phyloP scores from a whole-genome alignment of 805 yeast genomes.

The Candida michaelii region DNA sequence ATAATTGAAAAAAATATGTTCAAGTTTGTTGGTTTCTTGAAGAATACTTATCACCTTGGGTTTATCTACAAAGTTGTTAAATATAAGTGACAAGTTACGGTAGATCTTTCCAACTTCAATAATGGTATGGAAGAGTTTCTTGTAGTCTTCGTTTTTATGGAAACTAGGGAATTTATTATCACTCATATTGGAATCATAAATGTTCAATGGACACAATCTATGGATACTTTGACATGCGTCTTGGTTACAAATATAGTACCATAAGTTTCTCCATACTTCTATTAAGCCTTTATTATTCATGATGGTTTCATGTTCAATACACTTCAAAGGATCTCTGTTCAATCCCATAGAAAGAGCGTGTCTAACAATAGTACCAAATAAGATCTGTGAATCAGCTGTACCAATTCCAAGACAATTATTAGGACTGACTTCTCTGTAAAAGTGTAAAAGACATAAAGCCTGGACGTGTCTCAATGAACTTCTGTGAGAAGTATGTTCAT shows the following conservation, averaged over 20 bases:
- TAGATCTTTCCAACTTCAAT: conserved; percentile 25
- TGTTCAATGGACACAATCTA: conserved; percentile 30
- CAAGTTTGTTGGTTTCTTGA: conserved; percentile 35
- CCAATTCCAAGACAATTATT: conserved; percentile 43
- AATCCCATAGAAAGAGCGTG: conserved; percentile 43
- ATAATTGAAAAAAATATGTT: conserved; percentile 31
- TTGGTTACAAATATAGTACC: conserved; percentile 29
- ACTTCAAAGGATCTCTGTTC: conserved; percentile 39
- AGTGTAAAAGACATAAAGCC: conserved; percentile 29
- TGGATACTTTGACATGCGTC: conserved; percentile 36
- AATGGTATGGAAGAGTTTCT: conserved; percentile 14
- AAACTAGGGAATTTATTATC: conserved; percentile 33
- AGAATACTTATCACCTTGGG: conserved; percentile 38
- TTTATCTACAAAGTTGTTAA: conserved; percentile 26
- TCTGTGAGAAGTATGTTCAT: conserved; percentile 26
- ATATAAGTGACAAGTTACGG: conserved; percentile 26
- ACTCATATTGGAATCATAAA: conserved; percentile 26
- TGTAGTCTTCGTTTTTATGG: conserved; percentile 18
- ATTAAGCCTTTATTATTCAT: conserved; percentile 25
- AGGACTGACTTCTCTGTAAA: conserved; percentile 39
- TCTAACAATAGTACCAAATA: conserved; percentile 35
- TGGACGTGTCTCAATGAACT: conserved; percentile 39
- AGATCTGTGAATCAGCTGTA: conserved; percentile 38
- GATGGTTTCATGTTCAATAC: conserved; percentile 29
- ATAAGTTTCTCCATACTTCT: conserved; percentile 36